Evolutionary conservation across 768 basidiomycete species (phyloP), one percentile per base, ranked within the genome.

Genomic region (Dictyophora rubrovolvata): DNA sequence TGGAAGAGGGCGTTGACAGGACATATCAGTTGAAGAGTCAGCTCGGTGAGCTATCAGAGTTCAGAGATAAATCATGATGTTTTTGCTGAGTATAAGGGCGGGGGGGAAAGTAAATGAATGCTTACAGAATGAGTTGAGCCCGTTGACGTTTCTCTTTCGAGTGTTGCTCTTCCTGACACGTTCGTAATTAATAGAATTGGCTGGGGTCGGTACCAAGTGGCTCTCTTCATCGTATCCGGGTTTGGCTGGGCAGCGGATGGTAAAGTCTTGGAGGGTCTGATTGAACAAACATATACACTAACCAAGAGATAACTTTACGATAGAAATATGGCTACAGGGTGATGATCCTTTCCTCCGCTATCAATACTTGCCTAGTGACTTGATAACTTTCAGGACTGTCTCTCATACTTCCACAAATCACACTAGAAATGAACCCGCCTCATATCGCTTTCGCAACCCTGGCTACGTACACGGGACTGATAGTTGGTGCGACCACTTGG

Each of bases 171-270:
- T 5, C 5, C 17, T 18, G 48, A 16, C 48, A 12, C 11, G 3
- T 52, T 59, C 16, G 47, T 12, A 6, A 33, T 20, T 4, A 18
- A 28, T 23, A 78, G 77, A 60, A 77, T 79, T 51, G 77, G 79
- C 53, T 79, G 76, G 47, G 79, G 79, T 14, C 72, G 70, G 47
- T 80, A 79, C 67, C 79, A 80, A 56, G 66, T 69, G 55, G 74
- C 79, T 62, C 71, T 80, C 33, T 79, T 80, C 63, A 18, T 72
- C 22, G 67, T 80, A 16, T 70, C 75, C 54, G 78, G 77, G 56
- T 65, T 79, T 5, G 77, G 78, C 57, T 79, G 79, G 77, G 62
- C 75, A 49, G 77, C 75, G 54, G 79, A 79, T 63, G 77, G 78
- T 80, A 47, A 62, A 75, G 28, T 28, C 28, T 3, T 28, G 7